A percentile compares a stretch with the other conserved stretches of the same genome.
phyloP scores from a whole-genome alignment of 78 protist genomes.

The Cavenderia fasciculata region DNA sequence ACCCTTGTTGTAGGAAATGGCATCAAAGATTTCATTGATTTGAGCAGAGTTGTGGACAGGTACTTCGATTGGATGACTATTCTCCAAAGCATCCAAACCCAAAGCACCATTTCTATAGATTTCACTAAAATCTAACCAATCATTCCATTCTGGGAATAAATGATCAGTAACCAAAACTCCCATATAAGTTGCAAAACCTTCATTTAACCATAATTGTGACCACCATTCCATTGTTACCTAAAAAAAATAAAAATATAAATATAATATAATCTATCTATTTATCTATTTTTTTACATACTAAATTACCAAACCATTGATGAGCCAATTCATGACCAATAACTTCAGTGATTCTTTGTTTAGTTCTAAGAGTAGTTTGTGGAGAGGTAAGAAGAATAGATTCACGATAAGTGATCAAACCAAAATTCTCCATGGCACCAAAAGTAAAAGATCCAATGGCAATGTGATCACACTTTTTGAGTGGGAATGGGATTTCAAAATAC shows the following conservation, averaged over 20 bases:
- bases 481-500: conserved; percentile 78
- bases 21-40: conserved; percentile 92
- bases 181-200: conserved; percentile 86
- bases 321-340: conserved; percentile 91
- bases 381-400: conserved; percentile 74
- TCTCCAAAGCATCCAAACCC: conserved; percentile 77
- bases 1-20: conserved; percentile 86
- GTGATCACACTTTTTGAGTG: conserved; percentile 86
- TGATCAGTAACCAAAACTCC: conserved; percentile 77
- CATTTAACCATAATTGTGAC: conserved; percentile 92
- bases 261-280: no score
- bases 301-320: conserved; percentile 95
- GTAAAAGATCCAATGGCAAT: conserved; percentile 83
- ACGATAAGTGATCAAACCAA: conserved; percentile 89
- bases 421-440: conserved; percentile 90
- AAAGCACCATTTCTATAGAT: conserved; percentile 31
- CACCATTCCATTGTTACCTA: conserved; percentile 97
- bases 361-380: conserved; percentile 25
- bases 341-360: conserved; percentile 75
- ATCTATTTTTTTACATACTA: no score
- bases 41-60: conserved; percentile 34
- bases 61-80: conserved; percentile 92
- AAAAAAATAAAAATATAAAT: no score
- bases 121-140: conserved; percentile 65
- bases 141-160: conserved; percentile 91